Evolutionary conservation across 805 yeast species (phyloP), one percentile per base, ranked within the genome.

Genomic region (Metschnikowia corniflorae): DNA sequence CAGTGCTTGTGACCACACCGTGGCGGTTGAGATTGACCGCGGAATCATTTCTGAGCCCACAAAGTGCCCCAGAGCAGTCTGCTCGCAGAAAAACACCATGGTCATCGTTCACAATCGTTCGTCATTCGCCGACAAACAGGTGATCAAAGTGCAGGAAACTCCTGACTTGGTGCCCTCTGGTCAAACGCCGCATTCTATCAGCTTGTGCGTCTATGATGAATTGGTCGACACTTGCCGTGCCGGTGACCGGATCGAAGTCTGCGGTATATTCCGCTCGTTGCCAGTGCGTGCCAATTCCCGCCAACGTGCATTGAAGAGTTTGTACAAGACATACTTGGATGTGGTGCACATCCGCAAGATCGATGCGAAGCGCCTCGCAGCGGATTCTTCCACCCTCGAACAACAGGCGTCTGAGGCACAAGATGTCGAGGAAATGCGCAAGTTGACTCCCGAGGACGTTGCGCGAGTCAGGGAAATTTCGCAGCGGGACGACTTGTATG

Each of bases 111-210:
- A 93, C 63, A 93, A 93, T 60, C 75, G 98, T 50, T 85, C 95
- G 24, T 75, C 86, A 0, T 93, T 91, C 62, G 93, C 95, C 17
- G 97, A 93, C 61, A 93, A 91, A 56, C 99, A 93, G 63, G 91
- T 93, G 19, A 79, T 93, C 49, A 86, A 86, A 53, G 67, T 93
- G 27, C 98, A 93, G 63, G 98, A 93, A 61, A 88, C 96, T 0
- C 96, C 96, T 0, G 98, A 93, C 60, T 72, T 79, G 44, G 95
- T 91, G 12, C 98, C 98, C 4, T 97, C 86, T 63, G 98, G 98
- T 13, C 98, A 93, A 63, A 93, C 98, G 2, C 98, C 98, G 2
- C 98, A 93, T 61, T 82, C 96, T 10, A 86, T 93, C 31, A 86
- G 95, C 6, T 67, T 93, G 19, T 87, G 96, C 67, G 95, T 86